Evolutionary conservation across 2,329 filamentous ascomycete species (phyloP), one percentile per base, ranked within the genome.

Genomic region (Nothophaeocryptopus gaeumannii): DNA sequence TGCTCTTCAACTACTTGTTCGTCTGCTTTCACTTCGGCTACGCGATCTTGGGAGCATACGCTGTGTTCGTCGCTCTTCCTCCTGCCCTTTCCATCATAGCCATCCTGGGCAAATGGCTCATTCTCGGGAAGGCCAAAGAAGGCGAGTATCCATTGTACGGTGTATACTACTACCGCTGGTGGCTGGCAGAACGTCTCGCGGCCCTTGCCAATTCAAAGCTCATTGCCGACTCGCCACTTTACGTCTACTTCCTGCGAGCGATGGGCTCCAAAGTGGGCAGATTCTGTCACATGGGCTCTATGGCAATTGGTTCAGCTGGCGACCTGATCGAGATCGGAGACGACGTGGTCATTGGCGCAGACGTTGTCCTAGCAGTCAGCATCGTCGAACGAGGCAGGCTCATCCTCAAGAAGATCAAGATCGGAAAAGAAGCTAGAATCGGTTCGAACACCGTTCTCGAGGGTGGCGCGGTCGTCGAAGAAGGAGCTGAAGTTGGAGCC

Each of bases 81-180:
- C 41, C 41, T 5, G 32, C 26, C 5, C 12, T 56, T 10, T 37
- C 53, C 12, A 35, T 75, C 16, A 35, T 74, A 14, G 78, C 72
- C 12, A 76, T 81, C 16, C 34, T 67, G 2, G 67, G 71, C 15
- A 81, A 81, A 60, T 81, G 79, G 79, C 34, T 76, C 5, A 66
- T 81, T 38, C 75, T 82, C 33, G 78, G 78, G 9, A 73, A 72
- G 2, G 75, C 78, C 56, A 70, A 66, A 35, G 72, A 76, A 55
- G 79, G 79, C 0, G 62, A 79, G 4, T 80, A 78, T 56, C 78
- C 79, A 1, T 80, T 82, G 74, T 82, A 79, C 76, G 78, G 78
- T 2, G 51, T 63, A 2, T 81, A 81, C 58, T 79, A 82, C 61
- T 80, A 76, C 0, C 72, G 78, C 8, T 82, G 79, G 79, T 82